Evolutionary conservation across 306 rosid species (phyloP).

Genomic region (Corylus heterophylla): DNA sequence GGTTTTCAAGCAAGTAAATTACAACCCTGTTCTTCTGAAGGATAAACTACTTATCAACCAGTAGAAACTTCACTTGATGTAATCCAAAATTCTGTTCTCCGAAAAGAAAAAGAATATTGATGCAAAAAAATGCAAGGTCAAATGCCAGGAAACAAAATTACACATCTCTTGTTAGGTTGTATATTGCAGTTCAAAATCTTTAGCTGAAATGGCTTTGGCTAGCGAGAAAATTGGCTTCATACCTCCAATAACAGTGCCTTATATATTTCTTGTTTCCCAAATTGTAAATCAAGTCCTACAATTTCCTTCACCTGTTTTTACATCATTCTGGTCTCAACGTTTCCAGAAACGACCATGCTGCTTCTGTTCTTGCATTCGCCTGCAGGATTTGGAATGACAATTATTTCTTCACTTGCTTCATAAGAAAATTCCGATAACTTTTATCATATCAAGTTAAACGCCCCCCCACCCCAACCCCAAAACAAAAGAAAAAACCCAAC

Average conservation of each 20-base stretch:
- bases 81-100: neutral
- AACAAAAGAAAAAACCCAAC: neutral
- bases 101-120: neutral
- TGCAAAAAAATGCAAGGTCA: neutral
- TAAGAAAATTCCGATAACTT: too few relatives aligned
- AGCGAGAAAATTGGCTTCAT: neutral
- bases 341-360: conserved; percentile 72
- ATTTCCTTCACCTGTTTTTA: conserved; percentile 8
- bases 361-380: conserved; percentile 72
- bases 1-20: neutral
- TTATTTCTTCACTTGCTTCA: neutral
- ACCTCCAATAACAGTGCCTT: neutral
- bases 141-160: neutral
- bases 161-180: neutral
- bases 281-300: neutral
- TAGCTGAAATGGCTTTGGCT: neutral
- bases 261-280: neutral
- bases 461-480: neutral
- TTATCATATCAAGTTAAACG: neutral
- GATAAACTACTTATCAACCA: neutral
- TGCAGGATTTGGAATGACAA: conserved; percentile 32
- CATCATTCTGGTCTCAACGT: conserved; percentile 41
- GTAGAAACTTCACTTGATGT: neutral
- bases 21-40: neutral
- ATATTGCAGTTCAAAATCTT: neutral